phyloP scores from a whole-genome alignment of 2,329 filamentous ascomycete genomes.

The Fusarium solani-melongenae region DNA sequence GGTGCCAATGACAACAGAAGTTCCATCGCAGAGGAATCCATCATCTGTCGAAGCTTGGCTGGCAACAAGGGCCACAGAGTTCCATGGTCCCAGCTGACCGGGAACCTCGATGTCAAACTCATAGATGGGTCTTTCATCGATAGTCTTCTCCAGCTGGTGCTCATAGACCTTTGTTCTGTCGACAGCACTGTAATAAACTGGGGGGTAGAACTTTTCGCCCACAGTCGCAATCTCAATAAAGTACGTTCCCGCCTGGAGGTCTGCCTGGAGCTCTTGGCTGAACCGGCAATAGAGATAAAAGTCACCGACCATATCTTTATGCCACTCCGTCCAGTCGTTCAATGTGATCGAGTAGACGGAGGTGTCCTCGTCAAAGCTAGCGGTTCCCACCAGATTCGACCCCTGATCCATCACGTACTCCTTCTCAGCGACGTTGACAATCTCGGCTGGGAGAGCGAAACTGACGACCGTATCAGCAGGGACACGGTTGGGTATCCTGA shows the following conservation, averaged over 20 bases:
- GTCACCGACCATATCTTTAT: conserved; percentile 11
- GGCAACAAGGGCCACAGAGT: neutral
- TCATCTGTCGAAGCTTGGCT: conserved; percentile 2
- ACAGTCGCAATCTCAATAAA: neutral
- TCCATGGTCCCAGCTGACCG: conserved; percentile 13
- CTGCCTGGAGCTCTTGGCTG: neutral
- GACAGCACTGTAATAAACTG: neutral
- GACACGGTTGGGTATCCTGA: neutral
- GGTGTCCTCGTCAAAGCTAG: neutral
- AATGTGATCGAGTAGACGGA: neutral
- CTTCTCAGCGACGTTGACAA: conserved; percentile 14
- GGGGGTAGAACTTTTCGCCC: neutral
- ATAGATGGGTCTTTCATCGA: neutral
- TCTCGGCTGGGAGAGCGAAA: conserved; percentile 14
- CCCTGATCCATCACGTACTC: neutral
- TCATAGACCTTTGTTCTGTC: neutral
- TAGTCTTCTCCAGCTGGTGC: neutral
- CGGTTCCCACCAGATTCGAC: neutral
- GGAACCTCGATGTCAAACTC: conserved; percentile 15
- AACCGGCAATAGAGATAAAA: conserved; percentile 20
- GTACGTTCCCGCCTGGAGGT: neutral
- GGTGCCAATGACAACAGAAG: neutral
- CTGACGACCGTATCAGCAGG: neutral
- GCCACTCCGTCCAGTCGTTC: conserved; percentile 4
- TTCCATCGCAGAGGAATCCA: neutral